A percentile compares a stretch with the other conserved stretches of the same genome.
These are phyloP conservation scores for Annulohypoxylon maeteangense DNA, from an alignment of 495 filamentous ascomycete genomes.

Conservation along the genomic window DNA sequence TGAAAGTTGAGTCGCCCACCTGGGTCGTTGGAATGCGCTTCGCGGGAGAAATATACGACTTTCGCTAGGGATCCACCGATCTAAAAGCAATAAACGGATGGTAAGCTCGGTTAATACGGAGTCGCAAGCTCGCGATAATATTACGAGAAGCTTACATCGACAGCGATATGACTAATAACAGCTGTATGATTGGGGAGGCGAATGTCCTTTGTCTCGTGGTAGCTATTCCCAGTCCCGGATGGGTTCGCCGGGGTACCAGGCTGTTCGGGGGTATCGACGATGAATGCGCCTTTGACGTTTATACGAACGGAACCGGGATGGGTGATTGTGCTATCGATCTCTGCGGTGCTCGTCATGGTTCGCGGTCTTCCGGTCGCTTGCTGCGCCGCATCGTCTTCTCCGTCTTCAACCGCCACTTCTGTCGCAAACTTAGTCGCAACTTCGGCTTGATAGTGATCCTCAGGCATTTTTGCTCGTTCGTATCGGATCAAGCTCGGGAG, in stretches of 20 bases:
- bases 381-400: slow-evolving; percentile 15
- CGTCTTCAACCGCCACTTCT: slow-evolving; percentile 36
- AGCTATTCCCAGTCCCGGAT: slow-evolving; percentile 52
- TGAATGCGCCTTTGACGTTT: slow-evolving; percentile 95
- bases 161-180: slow-evolving; percentile 93
- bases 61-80: slow-evolving; percentile 96
- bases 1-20: slow-evolving; percentile 94
- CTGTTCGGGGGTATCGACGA: slow-evolving; percentile 77
- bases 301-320: slow-evolving; percentile 90
- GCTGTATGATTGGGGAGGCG: slow-evolving; percentile 93
- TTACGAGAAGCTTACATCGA: slow-evolving; percentile 75
- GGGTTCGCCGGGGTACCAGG: slow-evolving; percentile 63
- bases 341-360: slow-evolving; percentile 58
- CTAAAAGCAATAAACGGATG: slow-evolving; percentile 56
- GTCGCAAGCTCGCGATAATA: background rate
- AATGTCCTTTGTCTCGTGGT: slow-evolving; percentile 89
- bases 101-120: background rate
- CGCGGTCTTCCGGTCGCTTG: slow-evolving; percentile 39
- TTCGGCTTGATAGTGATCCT: slow-evolving; percentile 38
- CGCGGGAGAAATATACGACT: slow-evolving; percentile 95
- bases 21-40: slow-evolving; percentile 77
- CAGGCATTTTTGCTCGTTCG: slow-evolving; percentile 24
- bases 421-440: no score
- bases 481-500: background rate
- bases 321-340: slow-evolving; percentile 78